Percentiles rank a stretch among this genome's conserved stretches.
phyloP scores from a whole-genome alignment of 257 asterid species.

The Leonotis leonurus region DNA sequence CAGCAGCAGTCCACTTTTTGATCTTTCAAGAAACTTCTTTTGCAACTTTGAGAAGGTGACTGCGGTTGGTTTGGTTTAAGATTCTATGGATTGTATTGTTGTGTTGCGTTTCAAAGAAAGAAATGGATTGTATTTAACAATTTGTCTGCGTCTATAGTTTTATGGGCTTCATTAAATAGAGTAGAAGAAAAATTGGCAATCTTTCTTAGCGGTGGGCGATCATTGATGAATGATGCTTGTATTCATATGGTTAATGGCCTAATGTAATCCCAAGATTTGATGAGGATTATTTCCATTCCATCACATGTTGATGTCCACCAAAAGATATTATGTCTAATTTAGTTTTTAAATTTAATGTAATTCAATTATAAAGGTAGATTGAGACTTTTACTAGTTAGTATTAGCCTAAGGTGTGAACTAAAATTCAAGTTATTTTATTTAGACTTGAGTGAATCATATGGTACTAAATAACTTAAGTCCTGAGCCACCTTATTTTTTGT shows the following conservation, averaged over 20 bases:
- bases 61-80: not conserved
- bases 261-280: not conserved
- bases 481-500: too few relatives aligned
- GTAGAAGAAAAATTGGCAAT: not conserved
- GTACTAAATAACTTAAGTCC: too few relatives aligned
- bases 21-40: constrained; percentile 2
- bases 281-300: too few relatives aligned
- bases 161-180: not conserved
- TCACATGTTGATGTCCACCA: too few relatives aligned
- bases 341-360: too few relatives aligned
- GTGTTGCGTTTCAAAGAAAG: not conserved
- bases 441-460: too few relatives aligned
- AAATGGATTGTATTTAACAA: not conserved
- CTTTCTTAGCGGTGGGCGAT: not conserved
- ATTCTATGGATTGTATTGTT: not conserved
- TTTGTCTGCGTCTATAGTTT: not conserved
- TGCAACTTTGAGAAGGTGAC: constrained; percentile 1
- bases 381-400: too few relatives aligned
- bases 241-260: not conserved
- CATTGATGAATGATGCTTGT: not conserved
- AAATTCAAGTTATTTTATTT: too few relatives aligned
- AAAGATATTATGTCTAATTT: too few relatives aligned
- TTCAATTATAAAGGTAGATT: too few relatives aligned
- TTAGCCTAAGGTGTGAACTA: too few relatives aligned
- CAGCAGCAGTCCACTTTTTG: not conserved